These are phyloP conservation scores for Trametes elegans DNA, from an alignment of 768 basidiomycete species.

Conservation along the genomic window DNA sequence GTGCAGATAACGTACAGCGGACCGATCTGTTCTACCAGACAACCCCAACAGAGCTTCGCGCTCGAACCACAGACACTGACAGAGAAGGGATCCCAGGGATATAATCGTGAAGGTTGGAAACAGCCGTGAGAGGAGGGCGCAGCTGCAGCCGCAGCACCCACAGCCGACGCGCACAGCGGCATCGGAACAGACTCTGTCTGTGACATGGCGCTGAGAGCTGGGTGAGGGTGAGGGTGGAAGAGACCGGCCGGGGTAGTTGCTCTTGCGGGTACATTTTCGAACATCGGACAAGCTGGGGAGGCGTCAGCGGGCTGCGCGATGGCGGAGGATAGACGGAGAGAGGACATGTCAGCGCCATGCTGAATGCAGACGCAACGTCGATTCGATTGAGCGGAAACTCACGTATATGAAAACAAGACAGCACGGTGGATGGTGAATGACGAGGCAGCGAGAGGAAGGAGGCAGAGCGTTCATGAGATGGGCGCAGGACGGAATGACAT, in stretches of 20 bases:
- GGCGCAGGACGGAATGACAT: slow-evolving; percentile 78
- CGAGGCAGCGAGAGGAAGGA: neutral
- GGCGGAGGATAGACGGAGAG: neutral
- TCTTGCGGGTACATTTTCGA: slow-evolving; percentile 5
- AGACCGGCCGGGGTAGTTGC: neutral
- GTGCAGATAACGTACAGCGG: slow-evolving; percentile 10
- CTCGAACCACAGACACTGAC: neutral
- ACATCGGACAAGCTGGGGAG: neutral
- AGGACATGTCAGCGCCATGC: neutral
- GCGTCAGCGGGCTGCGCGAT: slow-evolving; percentile 3
- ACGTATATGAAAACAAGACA: slow-evolving; percentile 18
- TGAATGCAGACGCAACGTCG: neutral
- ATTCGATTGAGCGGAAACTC: neutral
- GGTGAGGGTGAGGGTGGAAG: neutral
- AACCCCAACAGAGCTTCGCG: slow-evolving; percentile 5
- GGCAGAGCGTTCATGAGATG: slow-evolving; percentile 35
- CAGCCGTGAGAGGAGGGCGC: neutral
- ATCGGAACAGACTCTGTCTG: neutral
- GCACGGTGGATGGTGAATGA: slow-evolving; percentile 4
- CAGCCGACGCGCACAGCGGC: neutral
- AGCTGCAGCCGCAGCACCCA: neutral
- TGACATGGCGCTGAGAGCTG: neutral
- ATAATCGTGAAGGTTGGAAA: neutral
- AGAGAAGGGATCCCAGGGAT: neutral
- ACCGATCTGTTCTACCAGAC: neutral